Conservation (phyloP, 1,284 basidiomycete genomes). For the Puccinia polysora region DNA sequence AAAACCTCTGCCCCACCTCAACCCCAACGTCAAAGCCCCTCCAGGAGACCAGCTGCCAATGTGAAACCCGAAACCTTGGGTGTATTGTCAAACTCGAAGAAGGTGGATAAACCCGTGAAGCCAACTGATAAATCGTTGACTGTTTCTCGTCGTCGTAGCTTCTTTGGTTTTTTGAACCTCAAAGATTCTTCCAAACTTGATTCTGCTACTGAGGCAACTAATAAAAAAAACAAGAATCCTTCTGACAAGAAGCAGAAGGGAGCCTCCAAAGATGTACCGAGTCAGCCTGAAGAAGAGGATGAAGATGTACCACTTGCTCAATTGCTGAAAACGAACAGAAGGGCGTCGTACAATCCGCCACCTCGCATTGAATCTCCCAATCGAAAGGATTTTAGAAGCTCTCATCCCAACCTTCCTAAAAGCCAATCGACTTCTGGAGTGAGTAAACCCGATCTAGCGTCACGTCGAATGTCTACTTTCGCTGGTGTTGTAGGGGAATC, state of each 20-base stretch:
- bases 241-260: not conserved
- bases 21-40: too few species aligned
- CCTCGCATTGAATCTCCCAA: not conserved
- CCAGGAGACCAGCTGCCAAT: not conserved
- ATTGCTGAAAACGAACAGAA: not conserved
- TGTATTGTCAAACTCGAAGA: not conserved
- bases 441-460: too few species aligned
- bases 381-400: too few species aligned
- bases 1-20: not conserved
- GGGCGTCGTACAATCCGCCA: constrained; percentile 7
- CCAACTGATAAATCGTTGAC: not conserved
- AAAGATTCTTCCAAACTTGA: too few species aligned
- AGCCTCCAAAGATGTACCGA: not conserved
- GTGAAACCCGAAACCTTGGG: not conserved
- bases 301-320: constrained; percentile 28
- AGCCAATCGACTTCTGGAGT: too few species aligned
- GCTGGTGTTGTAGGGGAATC: too few species aligned
- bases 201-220: too few species aligned
- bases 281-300: not conserved
- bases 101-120: not conserved
- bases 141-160: not conserved
- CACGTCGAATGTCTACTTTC: too few species aligned
- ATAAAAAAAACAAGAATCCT: too few species aligned
- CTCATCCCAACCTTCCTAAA: too few species aligned
- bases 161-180: constrained; percentile 5